These are phyloP conservation scores for Pleurotus salmoneostramineus DNA, from an alignment of 768 basidiomycete genomes.

Conservation along the genomic window DNA sequence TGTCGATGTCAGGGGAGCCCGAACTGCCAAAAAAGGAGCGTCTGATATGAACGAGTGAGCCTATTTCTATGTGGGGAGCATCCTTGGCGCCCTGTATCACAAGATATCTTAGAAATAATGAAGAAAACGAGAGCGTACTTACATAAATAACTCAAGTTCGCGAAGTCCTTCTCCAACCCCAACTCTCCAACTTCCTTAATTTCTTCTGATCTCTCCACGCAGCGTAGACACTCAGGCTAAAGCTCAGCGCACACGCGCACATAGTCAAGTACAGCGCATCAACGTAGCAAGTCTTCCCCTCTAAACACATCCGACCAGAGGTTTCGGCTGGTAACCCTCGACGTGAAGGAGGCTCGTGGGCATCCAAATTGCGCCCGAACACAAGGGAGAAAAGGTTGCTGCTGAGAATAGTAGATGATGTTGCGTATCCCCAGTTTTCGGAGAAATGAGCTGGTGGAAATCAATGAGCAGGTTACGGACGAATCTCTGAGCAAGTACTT, in stretches of 20 bases:
- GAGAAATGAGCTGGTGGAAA: constrained; percentile 56
- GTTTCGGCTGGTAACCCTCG: not conserved
- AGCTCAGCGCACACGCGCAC: constrained; percentile 38
- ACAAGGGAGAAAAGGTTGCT: constrained; percentile 83
- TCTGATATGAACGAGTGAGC: too few relatives aligned
- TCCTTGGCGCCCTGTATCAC: too few relatives aligned
- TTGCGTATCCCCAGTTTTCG: constrained; percentile 84
- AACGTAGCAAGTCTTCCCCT: constrained; percentile 58
- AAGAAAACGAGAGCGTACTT: too few relatives aligned
- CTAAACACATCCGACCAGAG: constrained; percentile 32
- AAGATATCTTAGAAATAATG: too few relatives aligned
- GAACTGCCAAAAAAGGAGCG: too few relatives aligned
- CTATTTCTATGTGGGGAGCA: too few relatives aligned
- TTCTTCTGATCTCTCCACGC: constrained; percentile 41
- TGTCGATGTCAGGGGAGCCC: too few relatives aligned
- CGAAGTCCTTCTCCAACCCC: too few relatives aligned
- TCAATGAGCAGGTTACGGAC: not conserved
- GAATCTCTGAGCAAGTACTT: constrained; percentile 18
- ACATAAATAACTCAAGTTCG: too few relatives aligned
- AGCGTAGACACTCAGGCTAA: constrained; percentile 47
- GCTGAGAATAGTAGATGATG: constrained; percentile 69
- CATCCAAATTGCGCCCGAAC: constrained; percentile 79
- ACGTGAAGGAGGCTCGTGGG: constrained; percentile 40
- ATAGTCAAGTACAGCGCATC: constrained; percentile 52
- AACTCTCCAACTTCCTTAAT: too few relatives aligned